Evolutionary conservation across 2,329 filamentous ascomycete species (phyloP), one percentile per base, ranked within the genome.

Genomic region (Didymella sp.): DNA sequence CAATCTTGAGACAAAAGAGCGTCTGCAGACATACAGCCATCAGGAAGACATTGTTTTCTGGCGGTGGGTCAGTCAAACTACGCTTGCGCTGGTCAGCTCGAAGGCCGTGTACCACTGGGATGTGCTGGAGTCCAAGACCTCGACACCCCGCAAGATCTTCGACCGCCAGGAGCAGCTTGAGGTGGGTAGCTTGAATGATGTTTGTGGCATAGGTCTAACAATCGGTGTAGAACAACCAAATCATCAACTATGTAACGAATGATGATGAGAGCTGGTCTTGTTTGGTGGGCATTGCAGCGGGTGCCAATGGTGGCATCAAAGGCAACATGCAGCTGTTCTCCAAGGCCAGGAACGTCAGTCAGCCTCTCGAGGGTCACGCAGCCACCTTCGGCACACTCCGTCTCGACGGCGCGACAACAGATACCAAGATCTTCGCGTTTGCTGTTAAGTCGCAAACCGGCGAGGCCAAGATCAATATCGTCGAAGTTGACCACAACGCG

Each of bases 221-320:
- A 48, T 21, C 11, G 41, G 4, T 60, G 35, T 70, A 96, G 91
- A 90, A 89, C 65, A 96, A 92, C 79, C 95, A 99, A 86, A 99
- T 99, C 78, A 99, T 99, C 86, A 99, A 98, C 82, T 99, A 99
- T 81, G 92, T 94, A 68, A 91, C 96, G 69, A 97, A 94, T 78
- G 87, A 89, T 64, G 94, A 99, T 65, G 92, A 92, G 76, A 96
- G 96, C 80, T 99, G 95, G 95, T 96, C 96, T 88, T 93, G 96
- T 27, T 89, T 97, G 54, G 92, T 99, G 56, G 95, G 95, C 71
- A 99, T 99, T 70, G 93, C 93, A 67, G 93, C 93, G 57, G 91
- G 93, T 76, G 90, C 96, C 73, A 89, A 93, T 75, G 94, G 93
- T 55, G 91, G 95, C 60, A 93, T 99, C 38, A 93, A 96, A 38